Conservation (phyloP, 2,329 filamentous ascomycete species). For the Fusarium paranaense region DNA sequence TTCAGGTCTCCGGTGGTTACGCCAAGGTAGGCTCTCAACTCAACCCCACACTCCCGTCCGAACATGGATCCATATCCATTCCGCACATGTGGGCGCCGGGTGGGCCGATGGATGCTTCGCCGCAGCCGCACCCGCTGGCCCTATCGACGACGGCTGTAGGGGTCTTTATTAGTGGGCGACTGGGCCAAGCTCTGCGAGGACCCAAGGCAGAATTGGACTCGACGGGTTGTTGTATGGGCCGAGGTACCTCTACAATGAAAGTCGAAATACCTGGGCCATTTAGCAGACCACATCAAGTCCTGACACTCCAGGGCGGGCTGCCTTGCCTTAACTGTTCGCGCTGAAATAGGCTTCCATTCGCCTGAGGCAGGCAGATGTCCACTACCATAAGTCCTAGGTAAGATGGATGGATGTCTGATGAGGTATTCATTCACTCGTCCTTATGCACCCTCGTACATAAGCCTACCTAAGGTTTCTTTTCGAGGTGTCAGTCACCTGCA, state of each 20-base stretch:
- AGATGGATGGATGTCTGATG: neutral
- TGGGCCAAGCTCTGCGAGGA: neutral
- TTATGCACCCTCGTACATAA: slow-evolving; percentile 3
- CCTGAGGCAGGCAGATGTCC: neutral
- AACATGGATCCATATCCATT: neutral
- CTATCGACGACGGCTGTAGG: neutral
- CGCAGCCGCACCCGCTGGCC: slow-evolving; percentile 28
- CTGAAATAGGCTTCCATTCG: neutral
- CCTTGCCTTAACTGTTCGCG: neutral
- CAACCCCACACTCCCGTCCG: neutral
- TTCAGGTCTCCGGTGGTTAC: neutral
- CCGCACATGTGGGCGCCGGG: neutral
- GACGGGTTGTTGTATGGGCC: neutral
- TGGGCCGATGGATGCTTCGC: neutral
- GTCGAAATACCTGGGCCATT: neutral
- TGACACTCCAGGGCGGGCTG: neutral
- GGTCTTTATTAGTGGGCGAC: neutral
- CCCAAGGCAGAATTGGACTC: slow-evolving; percentile 2
- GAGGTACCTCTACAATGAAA: neutral
- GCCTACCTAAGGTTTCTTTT: neutral
- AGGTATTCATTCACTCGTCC: neutral
- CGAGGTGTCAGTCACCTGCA: slow-evolving; percentile 6
- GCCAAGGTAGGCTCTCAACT: neutral
- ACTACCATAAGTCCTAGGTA: neutral
- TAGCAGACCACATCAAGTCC: neutral